Evolutionary conservation across 768 basidiomycete species (phyloP).

Genomic region (Porpolomopsis calyptriformis): DNA sequence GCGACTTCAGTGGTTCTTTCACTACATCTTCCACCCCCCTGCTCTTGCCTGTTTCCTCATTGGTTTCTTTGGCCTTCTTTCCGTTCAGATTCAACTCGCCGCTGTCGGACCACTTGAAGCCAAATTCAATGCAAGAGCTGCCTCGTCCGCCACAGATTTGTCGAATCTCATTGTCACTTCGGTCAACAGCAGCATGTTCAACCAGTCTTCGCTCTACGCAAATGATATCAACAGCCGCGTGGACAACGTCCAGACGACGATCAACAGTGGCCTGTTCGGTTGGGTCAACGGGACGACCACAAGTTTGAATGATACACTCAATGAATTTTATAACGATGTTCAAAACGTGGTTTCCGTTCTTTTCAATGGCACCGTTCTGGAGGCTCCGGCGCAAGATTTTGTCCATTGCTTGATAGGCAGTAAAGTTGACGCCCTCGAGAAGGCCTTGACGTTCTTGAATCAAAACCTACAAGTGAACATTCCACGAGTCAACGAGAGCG

Average conservation of each 20-base stretch:
- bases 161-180: slow-evolving; percentile 60
- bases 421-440: slow-evolving; percentile 80
- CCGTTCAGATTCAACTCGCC: slow-evolving; percentile 77
- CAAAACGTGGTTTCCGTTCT: slow-evolving; percentile 66
- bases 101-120: slow-evolving; percentile 65
- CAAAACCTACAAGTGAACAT: slow-evolving; percentile 75
- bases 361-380: slow-evolving; percentile 79
- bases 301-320: slow-evolving; percentile 78
- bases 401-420: slow-evolving; percentile 83
- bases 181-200: slow-evolving; percentile 76
- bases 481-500: slow-evolving; percentile 62
- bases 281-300: slow-evolving; percentile 91
- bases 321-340: slow-evolving; percentile 77
- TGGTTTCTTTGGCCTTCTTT: slow-evolving; percentile 81
- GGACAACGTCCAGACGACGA: slow-evolving; percentile 53
- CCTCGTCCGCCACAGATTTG: slow-evolving; percentile 52
- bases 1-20: slow-evolving; percentile 77
- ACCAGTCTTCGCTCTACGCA: slow-evolving; percentile 72
- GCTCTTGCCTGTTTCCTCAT: slow-evolving; percentile 87
- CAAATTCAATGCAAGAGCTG: slow-evolving; percentile 54
- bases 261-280: slow-evolving; percentile 85
- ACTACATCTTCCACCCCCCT: slow-evolving; percentile 86
- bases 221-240: slow-evolving; percentile 65
- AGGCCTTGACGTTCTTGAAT: slow-evolving; percentile 84
- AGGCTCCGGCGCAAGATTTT: slow-evolving; percentile 75